Evolutionary conservation across 1,284 basidiomycete species (phyloP), one percentile per base, ranked within the genome.

Genomic region (Leccinum pachyderme): DNA sequence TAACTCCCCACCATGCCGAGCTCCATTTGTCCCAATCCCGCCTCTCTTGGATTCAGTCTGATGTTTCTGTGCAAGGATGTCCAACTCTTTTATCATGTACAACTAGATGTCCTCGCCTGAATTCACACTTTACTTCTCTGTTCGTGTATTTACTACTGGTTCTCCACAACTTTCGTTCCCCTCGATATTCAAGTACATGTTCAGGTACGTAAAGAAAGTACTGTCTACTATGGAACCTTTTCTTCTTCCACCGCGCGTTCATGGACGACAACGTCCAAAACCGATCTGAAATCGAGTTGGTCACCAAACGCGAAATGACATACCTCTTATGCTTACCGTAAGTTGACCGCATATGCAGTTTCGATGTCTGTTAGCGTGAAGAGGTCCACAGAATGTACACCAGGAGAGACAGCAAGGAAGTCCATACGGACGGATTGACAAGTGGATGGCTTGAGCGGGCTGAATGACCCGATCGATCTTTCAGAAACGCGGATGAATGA

Each of bases 401-500:
- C 93, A 15, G 90, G 84, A 6, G 82, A 78, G 43, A 95, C 72
- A 1, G 93, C 91, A 51, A 95, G 70, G 66, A 95, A 94, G 52
- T 88, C 81, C 81, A 95, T 89, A 33, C 91, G 78, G n/a, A 94
- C 87, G 22, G 88, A 89, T 64, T 95, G 89, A 65, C 89, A 92
- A 2, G 91, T 86, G 8, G 84, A 85, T 2, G 91, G 89, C 13
- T 84, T 76, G 13, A 95, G 76, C 1, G 93, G 92, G 8, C 92
- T 91, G 58, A 28, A 31, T 46, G 44, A 46, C 54, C 49, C 47
- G 37, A 29, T 25, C 32, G 48, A 43, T 52, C 43, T 9, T 69
- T 69, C 37, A 58, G 55, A 51, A 33, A 47, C 27, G 29, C 24
- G 18, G 22, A 62, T 35, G 35, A 33, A 54, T 15, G 25, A 13